Evolutionary conservation across 768 basidiomycete species (phyloP).

Genomic region (Panaeolus papilionaceus): DNA sequence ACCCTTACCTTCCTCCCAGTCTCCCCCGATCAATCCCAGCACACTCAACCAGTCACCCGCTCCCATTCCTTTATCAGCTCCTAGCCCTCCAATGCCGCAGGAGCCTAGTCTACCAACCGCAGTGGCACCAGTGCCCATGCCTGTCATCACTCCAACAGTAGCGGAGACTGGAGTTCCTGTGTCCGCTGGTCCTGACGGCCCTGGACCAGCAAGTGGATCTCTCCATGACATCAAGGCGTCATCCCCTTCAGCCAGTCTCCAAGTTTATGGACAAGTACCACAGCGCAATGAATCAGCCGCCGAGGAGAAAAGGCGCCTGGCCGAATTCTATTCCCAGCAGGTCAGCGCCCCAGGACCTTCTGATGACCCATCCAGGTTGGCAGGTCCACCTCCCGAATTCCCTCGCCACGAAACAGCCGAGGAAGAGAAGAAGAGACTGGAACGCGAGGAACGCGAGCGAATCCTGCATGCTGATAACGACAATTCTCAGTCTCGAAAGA

Average conservation of each 20-base stretch:
- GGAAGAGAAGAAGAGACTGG: conserved; percentile 65
- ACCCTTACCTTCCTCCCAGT: conserved; percentile 16
- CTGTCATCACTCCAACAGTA: conserved; percentile 52
- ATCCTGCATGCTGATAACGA: conserved; percentile 39
- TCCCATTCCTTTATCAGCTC: conserved; percentile 34
- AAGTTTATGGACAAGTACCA: conserved; percentile 36
- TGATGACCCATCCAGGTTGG: conserved; percentile 14
- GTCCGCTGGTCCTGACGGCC: conserved; percentile 61
- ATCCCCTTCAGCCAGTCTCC: conserved; percentile 39
- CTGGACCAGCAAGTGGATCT: conserved; percentile 72
- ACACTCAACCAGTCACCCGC: conserved; percentile 48
- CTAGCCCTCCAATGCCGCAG: conserved; percentile 61
- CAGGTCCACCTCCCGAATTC: conserved; percentile 19
- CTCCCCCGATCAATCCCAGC: conserved; percentile 40
- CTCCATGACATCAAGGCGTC: conserved; percentile 55
- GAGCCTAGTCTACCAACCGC: conserved; percentile 66
- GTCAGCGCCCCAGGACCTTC: conserved; percentile 20
- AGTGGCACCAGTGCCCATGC: conserved; percentile 26
- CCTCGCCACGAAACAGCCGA: conserved; percentile 53
- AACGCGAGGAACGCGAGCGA: conserved; percentile 72
- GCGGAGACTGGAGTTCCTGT: conserved; percentile 81
- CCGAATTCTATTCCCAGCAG: conserved; percentile 42
- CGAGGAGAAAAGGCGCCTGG: conserved; percentile 71
- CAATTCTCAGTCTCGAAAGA: conserved; percentile 29
- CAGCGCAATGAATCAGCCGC: conserved; percentile 54